A percentile compares a stretch with the other conserved stretches of the same genome.
Conservation (phyloP, 495 filamentous ascomycete genomes). For the Neurospora sp. region DNA sequence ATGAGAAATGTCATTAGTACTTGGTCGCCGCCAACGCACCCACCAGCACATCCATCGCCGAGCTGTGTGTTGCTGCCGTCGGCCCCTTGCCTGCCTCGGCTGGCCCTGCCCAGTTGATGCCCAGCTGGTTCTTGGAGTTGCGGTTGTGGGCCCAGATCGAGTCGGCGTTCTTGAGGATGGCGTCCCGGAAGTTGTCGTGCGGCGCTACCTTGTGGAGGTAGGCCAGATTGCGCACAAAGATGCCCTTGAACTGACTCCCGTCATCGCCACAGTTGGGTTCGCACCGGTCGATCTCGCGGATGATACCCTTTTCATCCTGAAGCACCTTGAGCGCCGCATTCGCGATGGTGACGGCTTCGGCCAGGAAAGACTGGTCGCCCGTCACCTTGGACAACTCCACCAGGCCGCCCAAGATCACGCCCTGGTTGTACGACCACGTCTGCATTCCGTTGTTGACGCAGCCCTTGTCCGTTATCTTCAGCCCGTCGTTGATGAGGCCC, state of each 20-base stretch:
- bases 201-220: conserved; percentile 45
- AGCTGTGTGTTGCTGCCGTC: conserved; percentile 47
- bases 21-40: conserved; percentile 42
- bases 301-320: conserved; percentile 46
- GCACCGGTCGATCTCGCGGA: conserved; percentile 47
- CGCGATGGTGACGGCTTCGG: conserved; percentile 53
- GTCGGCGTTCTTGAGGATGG: conserved; percentile 52
- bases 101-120: conserved; percentile 51
- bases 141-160: conserved; percentile 58
- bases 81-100: conserved; percentile 35
- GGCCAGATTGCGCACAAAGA: conserved; percentile 62
- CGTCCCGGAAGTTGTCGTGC: conserved; percentile 38
- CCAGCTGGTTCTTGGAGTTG: conserved; percentile 40
- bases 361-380: conserved; percentile 41
- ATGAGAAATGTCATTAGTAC: not conserved
- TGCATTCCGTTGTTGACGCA: conserved; percentile 57
- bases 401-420: conserved; percentile 62
- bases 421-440: conserved; percentile 75
- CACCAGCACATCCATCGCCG: conserved; percentile 59
- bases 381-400: conserved; percentile 53
- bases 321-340: conserved; percentile 49
- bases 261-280: conserved; percentile 54
- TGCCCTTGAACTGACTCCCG: conserved; percentile 67
- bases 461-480: conserved; percentile 29
- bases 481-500: conserved; percentile 63